phyloP scores from a whole-genome alignment of 2,329 filamentous ascomycete species.

The Basipetospora chlamydospora region DNA sequence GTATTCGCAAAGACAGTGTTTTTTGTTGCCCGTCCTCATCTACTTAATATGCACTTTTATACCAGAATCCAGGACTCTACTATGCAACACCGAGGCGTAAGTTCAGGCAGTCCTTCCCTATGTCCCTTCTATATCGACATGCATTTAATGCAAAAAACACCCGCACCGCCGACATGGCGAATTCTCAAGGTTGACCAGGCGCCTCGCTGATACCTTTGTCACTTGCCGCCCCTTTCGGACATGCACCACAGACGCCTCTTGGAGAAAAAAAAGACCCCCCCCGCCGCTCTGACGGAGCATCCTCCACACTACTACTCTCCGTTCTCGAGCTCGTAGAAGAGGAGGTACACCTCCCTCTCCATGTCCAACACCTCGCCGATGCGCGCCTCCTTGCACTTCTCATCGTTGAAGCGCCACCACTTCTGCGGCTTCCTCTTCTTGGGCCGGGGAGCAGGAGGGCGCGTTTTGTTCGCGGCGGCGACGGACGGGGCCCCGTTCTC shows the following conservation, averaged over 20 bases:
- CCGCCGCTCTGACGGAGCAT: not conserved
- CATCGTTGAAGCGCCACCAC: constrained; percentile 98
- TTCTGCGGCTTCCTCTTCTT: constrained; percentile 45
- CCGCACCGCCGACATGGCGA: too few species aligned
- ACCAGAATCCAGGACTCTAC: too few species aligned
- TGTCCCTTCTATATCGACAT: not conserved
- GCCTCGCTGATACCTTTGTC: too few species aligned
- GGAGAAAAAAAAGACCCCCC: not conserved
- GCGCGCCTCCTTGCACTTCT: constrained; percentile 89
- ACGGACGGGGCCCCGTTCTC: too few species aligned
- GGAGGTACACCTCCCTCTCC: constrained; percentile 88
- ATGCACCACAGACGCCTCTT: too few species aligned
- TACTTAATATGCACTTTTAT: constrained; percentile 3
- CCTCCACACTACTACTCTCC: not conserved
- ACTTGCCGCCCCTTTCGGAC: too few species aligned
- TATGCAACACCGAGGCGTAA: too few species aligned
- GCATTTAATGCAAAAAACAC: too few species aligned
- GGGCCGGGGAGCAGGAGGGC: too few species aligned
- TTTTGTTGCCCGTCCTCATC: too few species aligned
- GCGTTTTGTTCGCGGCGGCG: constrained; percentile 7
- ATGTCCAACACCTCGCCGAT: constrained; percentile 81
- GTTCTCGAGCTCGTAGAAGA: constrained; percentile 75
- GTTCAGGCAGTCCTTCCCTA: not conserved
- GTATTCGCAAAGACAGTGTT: too few species aligned
- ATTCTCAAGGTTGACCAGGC: too few species aligned